Evolutionary conservation across 306 rosid species (phyloP), one percentile per base, ranked within the genome.

Genomic region (Malus fusca): DNA sequence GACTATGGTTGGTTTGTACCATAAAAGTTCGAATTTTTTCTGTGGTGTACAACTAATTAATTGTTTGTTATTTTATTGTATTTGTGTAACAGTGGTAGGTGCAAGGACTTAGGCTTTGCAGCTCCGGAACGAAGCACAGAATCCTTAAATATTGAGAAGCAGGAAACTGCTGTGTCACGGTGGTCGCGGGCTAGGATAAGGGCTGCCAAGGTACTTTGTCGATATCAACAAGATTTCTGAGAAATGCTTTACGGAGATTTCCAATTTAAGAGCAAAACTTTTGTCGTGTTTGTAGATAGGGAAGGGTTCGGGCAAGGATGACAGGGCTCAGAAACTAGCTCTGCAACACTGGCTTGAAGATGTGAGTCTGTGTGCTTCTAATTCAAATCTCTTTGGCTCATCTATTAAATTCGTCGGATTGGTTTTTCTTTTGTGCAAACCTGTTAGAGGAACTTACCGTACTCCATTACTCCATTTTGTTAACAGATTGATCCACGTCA

Each of bases 301-400:
- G 65, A 84, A 84, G 51, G 90, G 90, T 4, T 82, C 84, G 74
- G 77, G 80, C 19, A 82, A 84, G 75, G 85, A 87, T 75, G 86
- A 79, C 63, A 87, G 80, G 63, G 88, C 90, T 72, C 88, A 84
- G 65, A 87, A 84, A 77, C 66, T 87, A 72, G 90, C 87, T 31
- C 74, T 82, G 11, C 90, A 84, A 37, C 87, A 82, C 75, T 84
- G 90, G 90, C 88, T 87, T 82, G 90, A 87, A 84, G 87, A 88
- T 72, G 88, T 84, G 76, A 84, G 82, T 84, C 22, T 56, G 3
- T n/a, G 61, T 15, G 40, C 40, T 35, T 35, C 8, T 35, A 35
- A 35, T 35, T 35, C 40, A 35, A 35, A 35, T 35, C 40, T 35
- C 40, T 35, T 35, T 35, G 0, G 40, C 8, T 35, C 40, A 1